Percentiles rank a stretch among this genome's conserved stretches.
Evolutionary conservation across 306 rosid species (phyloP).

Genomic region (Neltuma alba): DNA sequence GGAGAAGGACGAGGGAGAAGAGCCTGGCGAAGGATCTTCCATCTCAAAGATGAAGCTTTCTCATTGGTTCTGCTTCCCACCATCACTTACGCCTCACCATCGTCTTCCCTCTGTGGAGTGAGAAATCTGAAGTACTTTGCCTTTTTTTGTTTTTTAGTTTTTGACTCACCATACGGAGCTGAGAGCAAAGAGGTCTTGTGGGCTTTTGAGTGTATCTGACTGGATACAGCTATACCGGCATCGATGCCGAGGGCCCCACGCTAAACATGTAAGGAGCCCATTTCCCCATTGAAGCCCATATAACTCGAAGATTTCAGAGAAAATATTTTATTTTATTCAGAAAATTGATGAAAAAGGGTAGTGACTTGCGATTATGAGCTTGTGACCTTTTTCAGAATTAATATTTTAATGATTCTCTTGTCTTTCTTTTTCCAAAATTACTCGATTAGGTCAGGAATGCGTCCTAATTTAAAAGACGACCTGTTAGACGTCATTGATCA

Average conservation of each 20-base stretch:
- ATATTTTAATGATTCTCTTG: too few relatives aligned
- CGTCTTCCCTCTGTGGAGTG: not conserved
- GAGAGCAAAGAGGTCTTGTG: not conserved
- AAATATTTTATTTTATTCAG: too few relatives aligned
- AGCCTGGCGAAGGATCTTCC: conserved; percentile 66
- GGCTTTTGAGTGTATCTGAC: not conserved
- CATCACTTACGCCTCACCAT: not conserved
- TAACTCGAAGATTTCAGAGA: too few relatives aligned
- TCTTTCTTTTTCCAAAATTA: too few relatives aligned
- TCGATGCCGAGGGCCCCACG: not conserved
- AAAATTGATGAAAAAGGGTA: too few relatives aligned
- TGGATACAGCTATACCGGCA: too few relatives aligned
- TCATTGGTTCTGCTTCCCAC: conserved; percentile 9
- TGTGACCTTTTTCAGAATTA: too few relatives aligned
- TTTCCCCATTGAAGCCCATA: too few relatives aligned
- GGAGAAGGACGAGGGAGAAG: conserved; percentile 45
- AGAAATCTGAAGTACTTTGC: not conserved
- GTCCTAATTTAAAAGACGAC: too few relatives aligned
- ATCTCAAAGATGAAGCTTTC: conserved; percentile 59
- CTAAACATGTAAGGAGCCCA: not conserved
- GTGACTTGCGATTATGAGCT: too few relatives aligned
- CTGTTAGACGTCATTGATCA: too few relatives aligned
- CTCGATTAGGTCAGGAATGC: too few relatives aligned
- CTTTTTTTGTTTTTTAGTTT: not conserved
- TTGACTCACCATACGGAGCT: not conserved